These are phyloP conservation scores for Amanita muscaria DNA, from an alignment of 768 basidiomycete genomes.

Conservation along the genomic window DNA sequence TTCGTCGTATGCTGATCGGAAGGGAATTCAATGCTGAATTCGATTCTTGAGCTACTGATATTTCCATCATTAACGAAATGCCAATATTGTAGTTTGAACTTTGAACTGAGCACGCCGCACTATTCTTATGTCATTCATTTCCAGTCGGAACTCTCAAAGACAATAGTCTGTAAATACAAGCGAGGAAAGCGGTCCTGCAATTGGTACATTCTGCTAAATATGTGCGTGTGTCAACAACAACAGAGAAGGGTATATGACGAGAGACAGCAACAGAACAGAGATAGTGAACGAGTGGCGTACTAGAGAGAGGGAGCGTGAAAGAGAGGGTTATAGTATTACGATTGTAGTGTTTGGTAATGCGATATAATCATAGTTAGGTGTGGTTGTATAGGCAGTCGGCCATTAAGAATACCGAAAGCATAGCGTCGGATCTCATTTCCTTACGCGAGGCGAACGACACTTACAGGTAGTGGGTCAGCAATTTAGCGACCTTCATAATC, in stretches of 20 bases:
- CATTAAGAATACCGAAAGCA: background rate
- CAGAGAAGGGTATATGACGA: constrained; percentile 7
- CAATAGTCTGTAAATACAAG: constrained; percentile 4
- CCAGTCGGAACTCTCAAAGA: no score
- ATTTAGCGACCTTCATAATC: background rate
- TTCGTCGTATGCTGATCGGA: constrained; percentile 89
- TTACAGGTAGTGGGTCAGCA: background rate
- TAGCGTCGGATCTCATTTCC: background rate
- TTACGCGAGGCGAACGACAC: background rate
- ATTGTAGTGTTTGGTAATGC: constrained; percentile 3
- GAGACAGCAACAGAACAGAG: constrained; percentile 4
- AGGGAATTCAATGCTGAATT: constrained; percentile 81
- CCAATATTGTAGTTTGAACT: background rate
- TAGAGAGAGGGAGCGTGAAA: constrained; percentile 2
- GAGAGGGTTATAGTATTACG: constrained; percentile 4
- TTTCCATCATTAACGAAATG: background rate
- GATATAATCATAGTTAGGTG: constrained; percentile 5
- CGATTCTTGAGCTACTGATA: constrained; percentile 15
- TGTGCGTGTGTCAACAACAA: constrained; percentile 4
- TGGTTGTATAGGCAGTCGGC: background rate
- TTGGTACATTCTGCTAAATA: constrained; percentile 8
- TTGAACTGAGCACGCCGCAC: no score
- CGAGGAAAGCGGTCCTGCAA: constrained; percentile 6
- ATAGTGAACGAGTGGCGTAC: background rate
- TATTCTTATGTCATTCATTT: constrained; percentile 2